Conservation (phyloP, 345 rosid species). For the Salix viminalis region DNA sequence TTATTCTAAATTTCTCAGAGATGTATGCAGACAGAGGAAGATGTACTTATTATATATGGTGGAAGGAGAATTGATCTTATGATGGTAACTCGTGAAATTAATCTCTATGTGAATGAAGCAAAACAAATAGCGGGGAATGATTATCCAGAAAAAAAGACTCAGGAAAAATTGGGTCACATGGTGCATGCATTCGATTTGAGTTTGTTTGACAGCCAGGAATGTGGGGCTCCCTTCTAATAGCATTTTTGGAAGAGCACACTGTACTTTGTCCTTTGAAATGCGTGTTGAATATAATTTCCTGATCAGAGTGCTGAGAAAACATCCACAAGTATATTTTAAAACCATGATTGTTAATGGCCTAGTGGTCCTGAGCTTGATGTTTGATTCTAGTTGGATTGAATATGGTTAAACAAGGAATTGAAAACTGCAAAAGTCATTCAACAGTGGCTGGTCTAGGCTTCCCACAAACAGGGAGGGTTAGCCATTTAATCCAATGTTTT, state of each 20-base stretch:
- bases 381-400: not conserved
- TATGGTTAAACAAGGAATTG: constrained; percentile 1
- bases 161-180: no score
- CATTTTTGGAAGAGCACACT: not conserved
- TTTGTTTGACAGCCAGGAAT: no score
- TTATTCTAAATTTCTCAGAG: not conserved
- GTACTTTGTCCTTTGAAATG: not conserved
- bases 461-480: not conserved
- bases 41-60: not conserved
- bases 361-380: not conserved
- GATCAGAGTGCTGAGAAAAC: not conserved
- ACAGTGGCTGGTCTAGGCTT: not conserved
- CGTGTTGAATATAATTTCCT: not conserved
- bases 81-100: not conserved
- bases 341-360: not conserved
- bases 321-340: not conserved
- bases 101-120: no score
- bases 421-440: not conserved
- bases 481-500: not conserved
- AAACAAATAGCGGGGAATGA: no score
- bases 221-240: not conserved
- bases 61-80: not conserved
- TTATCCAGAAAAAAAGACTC: no score
- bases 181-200: no score
- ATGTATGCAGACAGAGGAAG: not conserved